Evolutionary conservation across 2,329 filamentous ascomycete genomes (phyloP).

Genomic region (Fusarium mundagurra): DNA sequence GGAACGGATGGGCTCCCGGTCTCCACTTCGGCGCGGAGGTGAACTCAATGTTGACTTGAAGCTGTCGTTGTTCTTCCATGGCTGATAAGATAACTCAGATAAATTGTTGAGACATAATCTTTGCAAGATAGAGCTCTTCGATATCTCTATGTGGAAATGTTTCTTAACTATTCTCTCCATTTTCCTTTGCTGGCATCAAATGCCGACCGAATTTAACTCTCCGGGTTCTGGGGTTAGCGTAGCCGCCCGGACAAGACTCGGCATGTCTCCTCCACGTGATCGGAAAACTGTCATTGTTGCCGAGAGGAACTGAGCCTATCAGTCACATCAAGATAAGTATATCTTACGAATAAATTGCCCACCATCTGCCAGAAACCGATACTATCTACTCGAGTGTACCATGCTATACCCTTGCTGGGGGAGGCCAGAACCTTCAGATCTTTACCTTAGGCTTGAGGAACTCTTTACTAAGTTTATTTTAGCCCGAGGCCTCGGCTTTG

Average conservation of each 20-base stretch:
- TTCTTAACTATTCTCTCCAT: fast-evolving
- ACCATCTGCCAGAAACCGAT: too few relatives aligned
- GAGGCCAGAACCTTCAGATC: too few relatives aligned
- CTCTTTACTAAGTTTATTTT: too few relatives aligned
- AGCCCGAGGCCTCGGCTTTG: fast-evolving
- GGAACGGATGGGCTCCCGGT: slow-evolving; percentile 21
- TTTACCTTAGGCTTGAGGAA: too few relatives aligned
- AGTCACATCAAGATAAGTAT: not conserved
- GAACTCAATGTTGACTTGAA: too few relatives aligned
- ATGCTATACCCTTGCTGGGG: too few relatives aligned
- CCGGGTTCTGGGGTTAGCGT: not conserved
- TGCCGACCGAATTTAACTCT: not conserved
- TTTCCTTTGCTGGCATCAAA: too few relatives aligned
- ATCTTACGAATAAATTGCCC: too few relatives aligned
- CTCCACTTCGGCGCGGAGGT: not conserved
- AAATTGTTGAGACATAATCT: fast-evolving
- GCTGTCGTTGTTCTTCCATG: fast-evolving
- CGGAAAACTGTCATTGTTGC: slow-evolving; percentile 5
- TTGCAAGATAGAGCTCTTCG: fast-evolving
- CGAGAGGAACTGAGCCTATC: not conserved
- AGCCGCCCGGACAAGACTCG: not conserved
- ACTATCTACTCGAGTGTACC: too few relatives aligned
- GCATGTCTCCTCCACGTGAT: slow-evolving; percentile 12
- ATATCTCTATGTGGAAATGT: too few relatives aligned
- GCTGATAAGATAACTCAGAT: fast-evolving